phyloP scores from a whole-genome alignment of 495 filamentous ascomycete genomes.

The Aspergillus sclerotioniger region DNA sequence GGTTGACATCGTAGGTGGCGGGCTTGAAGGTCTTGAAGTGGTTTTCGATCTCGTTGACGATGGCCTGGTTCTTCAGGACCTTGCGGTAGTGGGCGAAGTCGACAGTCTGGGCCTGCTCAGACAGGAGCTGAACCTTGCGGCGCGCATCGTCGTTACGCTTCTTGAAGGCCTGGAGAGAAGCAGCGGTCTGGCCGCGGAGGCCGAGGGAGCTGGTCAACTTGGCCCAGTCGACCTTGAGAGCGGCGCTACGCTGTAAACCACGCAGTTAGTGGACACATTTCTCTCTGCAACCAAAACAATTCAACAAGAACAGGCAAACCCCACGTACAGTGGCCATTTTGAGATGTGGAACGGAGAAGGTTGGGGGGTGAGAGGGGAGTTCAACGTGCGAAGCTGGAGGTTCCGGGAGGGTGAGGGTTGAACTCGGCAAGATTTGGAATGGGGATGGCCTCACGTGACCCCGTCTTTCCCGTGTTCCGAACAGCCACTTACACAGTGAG shows the following conservation, averaged over 20 bases:
- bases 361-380: conserved; percentile 40
- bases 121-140: conserved; percentile 79
- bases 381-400: conserved; percentile 41
- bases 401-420: conserved; percentile 39
- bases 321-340: conserved; percentile 89
- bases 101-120: conserved; percentile 74
- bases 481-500: conserved; percentile 18
- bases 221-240: conserved; percentile 98
- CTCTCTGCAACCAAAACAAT: not conserved
- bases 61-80: conserved; percentile 87
- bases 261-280: conserved; percentile 30
- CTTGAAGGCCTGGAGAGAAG: conserved; percentile 93
- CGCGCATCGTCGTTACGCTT: conserved; percentile 99
- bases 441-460: conserved; percentile 43
- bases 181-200: conserved; percentile 88
- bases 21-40: conserved; percentile 88
- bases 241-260: conserved; percentile 81
- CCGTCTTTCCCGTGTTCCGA: conserved; percentile 33
- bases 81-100: conserved; percentile 93
- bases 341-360: conserved; percentile 47
- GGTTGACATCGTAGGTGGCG: conserved; percentile 78
- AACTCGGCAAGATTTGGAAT: conserved; percentile 49
- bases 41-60: conserved; percentile 96
- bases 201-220: conserved; percentile 88
- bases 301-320: not conserved